A percentile compares a stretch with the other conserved stretches of the same genome.
These are phyloP conservation scores for Pluteus cervinus DNA, from an alignment of 768 basidiomycete genomes.

Conservation along the genomic window DNA sequence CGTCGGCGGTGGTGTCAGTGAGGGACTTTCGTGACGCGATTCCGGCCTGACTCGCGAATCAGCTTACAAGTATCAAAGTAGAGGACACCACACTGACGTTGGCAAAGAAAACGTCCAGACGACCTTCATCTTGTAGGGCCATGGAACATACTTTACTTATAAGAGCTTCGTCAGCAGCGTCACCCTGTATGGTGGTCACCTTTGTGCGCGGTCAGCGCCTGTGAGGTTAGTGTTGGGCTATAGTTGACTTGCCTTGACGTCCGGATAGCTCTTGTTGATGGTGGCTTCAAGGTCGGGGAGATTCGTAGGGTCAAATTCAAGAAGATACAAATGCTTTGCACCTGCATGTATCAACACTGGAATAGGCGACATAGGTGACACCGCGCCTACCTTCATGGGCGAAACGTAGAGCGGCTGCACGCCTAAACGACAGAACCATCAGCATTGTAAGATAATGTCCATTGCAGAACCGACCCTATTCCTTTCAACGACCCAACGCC, in stretches of 20 bases:
- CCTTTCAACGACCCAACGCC: conserved; percentile 84
- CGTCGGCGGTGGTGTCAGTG: conserved; percentile 50
- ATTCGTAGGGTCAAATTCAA: conserved; percentile 63
- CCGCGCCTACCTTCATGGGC: conserved; percentile 65
- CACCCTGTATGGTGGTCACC: conserved; percentile 75
- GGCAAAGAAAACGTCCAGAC: conserved; percentile 91
- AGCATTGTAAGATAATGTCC: conserved; percentile 4
- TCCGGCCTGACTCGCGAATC: conserved; percentile 50
- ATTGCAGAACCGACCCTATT: conserved; percentile 60
- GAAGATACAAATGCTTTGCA: conserved; percentile 69
- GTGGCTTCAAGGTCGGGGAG: conserved; percentile 66
- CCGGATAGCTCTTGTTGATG: conserved; percentile 62
- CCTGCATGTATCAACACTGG: conserved; percentile 34
- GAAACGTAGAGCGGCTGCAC: conserved; percentile 65
- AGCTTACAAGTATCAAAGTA: neutral
- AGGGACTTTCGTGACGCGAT: conserved; percentile 40
- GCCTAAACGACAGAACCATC: conserved; percentile 32
- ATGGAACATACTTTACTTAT: conserved; percentile 65
- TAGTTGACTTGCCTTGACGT: conserved; percentile 62
- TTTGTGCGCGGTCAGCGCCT: conserved; percentile 22
- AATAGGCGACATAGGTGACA: neutral
- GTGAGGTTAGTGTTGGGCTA: neutral
- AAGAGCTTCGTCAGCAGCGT: conserved; percentile 74
- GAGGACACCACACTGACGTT: conserved; percentile 52
- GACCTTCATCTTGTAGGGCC: conserved; percentile 75